phyloP scores from a whole-genome alignment of 1,284 basidiomycete species.

The Neotropicomus parvogracilis region DNA sequence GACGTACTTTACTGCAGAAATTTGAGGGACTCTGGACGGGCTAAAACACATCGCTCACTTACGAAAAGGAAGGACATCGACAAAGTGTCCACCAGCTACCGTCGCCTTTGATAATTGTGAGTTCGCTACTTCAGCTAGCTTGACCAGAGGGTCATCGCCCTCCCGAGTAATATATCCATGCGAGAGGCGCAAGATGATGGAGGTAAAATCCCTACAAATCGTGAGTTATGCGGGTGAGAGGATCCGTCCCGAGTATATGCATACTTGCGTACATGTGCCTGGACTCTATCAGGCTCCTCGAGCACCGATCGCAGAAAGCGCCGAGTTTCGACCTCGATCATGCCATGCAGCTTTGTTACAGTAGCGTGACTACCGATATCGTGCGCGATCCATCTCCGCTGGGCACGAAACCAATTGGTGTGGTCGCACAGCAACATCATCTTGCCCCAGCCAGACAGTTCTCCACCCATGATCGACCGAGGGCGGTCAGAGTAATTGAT shows the following conservation, averaged over 20 bases:
- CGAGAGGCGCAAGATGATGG: conserved; percentile 15
- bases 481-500: conserved; percentile 21
- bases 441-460: conserved; percentile 28
- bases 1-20: conserved; percentile 46
- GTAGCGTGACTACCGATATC: conserved; percentile 23
- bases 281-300: conserved; percentile 1
- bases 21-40: not conserved
- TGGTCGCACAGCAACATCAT: conserved; percentile 24
- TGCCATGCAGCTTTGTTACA: conserved; percentile 12
- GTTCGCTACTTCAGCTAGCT: conserved; percentile 12
- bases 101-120: conserved; percentile 14
- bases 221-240: not conserved
- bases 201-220: conserved; percentile 4
- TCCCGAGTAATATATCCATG: conserved; percentile 17
- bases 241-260: not conserved
- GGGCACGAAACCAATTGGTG: conserved; percentile 19
- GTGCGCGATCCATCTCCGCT: conserved; percentile 28
- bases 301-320: conserved; percentile 7
- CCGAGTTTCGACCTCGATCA: conserved; percentile 22
- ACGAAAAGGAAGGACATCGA: conserved; percentile 15
- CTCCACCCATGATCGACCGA: conserved; percentile 21
- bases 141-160: conserved; percentile 16
- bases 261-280: conserved; percentile 16
- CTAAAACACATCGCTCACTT: not conserved
- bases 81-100: conserved; percentile 2